phyloP scores from a whole-genome alignment of 345 rosid genomes.

The Populus tremula region DNA sequence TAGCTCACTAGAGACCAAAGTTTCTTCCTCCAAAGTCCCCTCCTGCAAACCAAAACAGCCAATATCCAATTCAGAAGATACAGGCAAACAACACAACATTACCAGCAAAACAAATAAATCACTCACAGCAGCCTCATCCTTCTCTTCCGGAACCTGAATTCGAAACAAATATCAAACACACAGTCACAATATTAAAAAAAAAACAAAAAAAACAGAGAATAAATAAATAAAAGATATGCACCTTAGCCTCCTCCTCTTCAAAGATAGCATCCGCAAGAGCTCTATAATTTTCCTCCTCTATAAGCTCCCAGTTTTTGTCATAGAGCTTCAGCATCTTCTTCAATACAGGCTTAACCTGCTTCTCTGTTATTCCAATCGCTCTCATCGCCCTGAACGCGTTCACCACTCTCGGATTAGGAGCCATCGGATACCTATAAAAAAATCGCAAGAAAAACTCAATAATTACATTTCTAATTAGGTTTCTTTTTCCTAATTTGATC shows the following conservation, averaged over 20 bases:
- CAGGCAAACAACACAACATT: constrained; percentile 4
- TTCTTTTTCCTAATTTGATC: too few relatives aligned
- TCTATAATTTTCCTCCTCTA: constrained; percentile 81
- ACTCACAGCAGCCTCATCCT: constrained; percentile 41
- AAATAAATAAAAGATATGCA: constrained; percentile 12
- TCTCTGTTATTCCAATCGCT: constrained; percentile 53
- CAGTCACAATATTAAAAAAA: neutral
- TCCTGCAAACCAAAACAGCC: constrained; percentile 31
- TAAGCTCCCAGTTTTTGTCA: constrained; percentile 79
- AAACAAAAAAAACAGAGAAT: neutral
- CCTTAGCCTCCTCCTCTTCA: constrained; percentile 68
- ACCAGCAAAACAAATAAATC: neutral
- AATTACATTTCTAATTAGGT: neutral
- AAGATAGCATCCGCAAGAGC: constrained; percentile 87
- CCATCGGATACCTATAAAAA: constrained; percentile 27
- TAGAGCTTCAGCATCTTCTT: constrained; percentile 64
- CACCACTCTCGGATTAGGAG: constrained; percentile 46
- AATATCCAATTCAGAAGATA: constrained; percentile 5
- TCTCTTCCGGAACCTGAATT: constrained; percentile 41
- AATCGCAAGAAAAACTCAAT: neutral
- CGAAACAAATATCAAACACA: constrained; percentile 10
- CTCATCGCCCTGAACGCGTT: constrained; percentile 71
- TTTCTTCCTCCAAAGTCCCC: constrained; percentile 40
- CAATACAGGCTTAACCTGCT: constrained; percentile 61
- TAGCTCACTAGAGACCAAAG: constrained; percentile 40